Percentiles rank a stretch among this genome's conserved stretches.
phyloP scores from a whole-genome alignment of 345 rosid species.

The Gossypium arboreum region DNA sequence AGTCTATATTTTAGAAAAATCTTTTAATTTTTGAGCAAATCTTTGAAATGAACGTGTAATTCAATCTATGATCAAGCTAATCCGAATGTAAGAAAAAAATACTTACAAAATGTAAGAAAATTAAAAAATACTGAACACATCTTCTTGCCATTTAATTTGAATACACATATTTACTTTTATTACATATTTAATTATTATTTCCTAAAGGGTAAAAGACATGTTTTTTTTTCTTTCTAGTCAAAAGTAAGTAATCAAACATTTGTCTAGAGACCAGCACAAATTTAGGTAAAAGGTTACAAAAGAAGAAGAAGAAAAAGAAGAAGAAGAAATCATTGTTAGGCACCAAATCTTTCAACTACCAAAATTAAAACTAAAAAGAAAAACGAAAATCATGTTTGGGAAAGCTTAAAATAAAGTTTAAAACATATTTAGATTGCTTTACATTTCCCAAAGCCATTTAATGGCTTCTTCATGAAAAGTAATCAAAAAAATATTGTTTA shows the following conservation, averaged over 20 bases:
- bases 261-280: slow-evolving; percentile 10
- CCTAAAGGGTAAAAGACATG: not conserved
- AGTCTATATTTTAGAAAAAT: too few relatives aligned
- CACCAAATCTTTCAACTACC: slow-evolving; percentile 11
- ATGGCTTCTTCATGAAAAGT: not conserved
- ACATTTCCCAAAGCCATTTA: slow-evolving; percentile 9
- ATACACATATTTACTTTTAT: too few relatives aligned
- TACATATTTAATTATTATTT: not conserved
- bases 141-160: too few relatives aligned
- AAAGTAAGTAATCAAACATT: slow-evolving; percentile 5
- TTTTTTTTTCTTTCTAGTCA: not conserved
- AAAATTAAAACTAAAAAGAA: not conserved
- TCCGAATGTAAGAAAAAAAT: too few relatives aligned
- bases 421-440: not conserved
- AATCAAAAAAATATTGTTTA: not conserved
- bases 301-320: not conserved
- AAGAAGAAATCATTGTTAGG: not conserved
- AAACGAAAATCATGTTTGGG: not conserved
- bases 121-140: too few relatives aligned
- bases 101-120: too few relatives aligned
- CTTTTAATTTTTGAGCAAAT: rapidly evolving
- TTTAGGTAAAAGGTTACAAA: not conserved
- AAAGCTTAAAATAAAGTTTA: slow-evolving; percentile 10
- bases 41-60: too few relatives aligned
- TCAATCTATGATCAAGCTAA: too few relatives aligned